These are phyloP conservation scores for Phialocephala sp. DNA, from an alignment of 2,329 filamentous ascomycete genomes.

Conservation along the genomic window DNA sequence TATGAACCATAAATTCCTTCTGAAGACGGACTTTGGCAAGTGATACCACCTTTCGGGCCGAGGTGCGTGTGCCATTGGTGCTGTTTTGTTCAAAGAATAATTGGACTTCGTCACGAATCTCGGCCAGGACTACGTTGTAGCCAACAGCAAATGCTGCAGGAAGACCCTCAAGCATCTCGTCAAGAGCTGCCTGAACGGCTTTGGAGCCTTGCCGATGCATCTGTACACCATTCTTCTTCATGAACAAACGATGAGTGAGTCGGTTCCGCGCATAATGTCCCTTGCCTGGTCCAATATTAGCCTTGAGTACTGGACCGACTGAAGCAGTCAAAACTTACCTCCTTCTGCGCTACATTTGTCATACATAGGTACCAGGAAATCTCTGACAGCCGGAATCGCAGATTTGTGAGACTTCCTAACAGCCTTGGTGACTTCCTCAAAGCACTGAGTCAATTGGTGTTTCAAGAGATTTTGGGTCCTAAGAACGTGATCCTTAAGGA, in stretches of 20 bases:
- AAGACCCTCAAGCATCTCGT: slow-evolving; percentile 9
- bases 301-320: no score
- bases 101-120: slow-evolving; percentile 18
- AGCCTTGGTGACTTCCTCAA: slow-evolving; percentile 12
- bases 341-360: slow-evolving; percentile 19
- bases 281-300: neutral
- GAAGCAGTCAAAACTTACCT: slow-evolving; percentile 11
- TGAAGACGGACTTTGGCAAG: slow-evolving; percentile 15
- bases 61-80: slow-evolving; percentile 7
- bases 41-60: slow-evolving; percentile 13
- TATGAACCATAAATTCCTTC: neutral
- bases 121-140: neutral
- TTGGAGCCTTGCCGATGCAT: slow-evolving; percentile 21
- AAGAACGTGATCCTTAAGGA: slow-evolving; percentile 21
- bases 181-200: slow-evolving; percentile 18
- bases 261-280: slow-evolving; percentile 28
- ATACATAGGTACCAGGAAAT: slow-evolving; percentile 23
- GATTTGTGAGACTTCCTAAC: slow-evolving; percentile 19
- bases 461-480: slow-evolving; percentile 10
- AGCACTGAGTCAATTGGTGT: slow-evolving; percentile 3
- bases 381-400: slow-evolving; percentile 17
- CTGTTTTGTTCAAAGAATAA: slow-evolving; percentile 26
- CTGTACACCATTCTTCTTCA: slow-evolving; percentile 12
- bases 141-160: neutral
- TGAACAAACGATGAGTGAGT: slow-evolving; percentile 7